These are phyloP conservation scores for Forsythia suspensa DNA, from an alignment of 257 asterid genomes.

Conservation along the genomic window DNA sequence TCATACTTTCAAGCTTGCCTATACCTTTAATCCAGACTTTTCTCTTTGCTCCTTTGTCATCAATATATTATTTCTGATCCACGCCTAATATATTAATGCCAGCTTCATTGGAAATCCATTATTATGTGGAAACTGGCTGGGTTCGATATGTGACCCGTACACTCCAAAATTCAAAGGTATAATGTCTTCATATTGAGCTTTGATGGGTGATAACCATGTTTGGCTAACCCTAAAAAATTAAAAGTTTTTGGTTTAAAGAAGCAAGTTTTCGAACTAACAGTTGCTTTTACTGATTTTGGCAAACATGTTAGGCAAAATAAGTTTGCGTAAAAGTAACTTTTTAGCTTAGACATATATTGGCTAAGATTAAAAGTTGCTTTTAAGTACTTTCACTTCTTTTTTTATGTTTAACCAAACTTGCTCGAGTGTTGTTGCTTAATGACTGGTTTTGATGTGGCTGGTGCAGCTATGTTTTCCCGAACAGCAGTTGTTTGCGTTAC, in stretches of 20 bases:
- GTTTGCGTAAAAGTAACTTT: too few relatives aligned
- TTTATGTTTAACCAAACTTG: too few relatives aligned
- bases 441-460: background rate
- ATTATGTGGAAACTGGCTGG: conserved; percentile 87
- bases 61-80: conserved; percentile 5
- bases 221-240: too few relatives aligned
- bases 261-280: too few relatives aligned
- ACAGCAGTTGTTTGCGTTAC: conserved; percentile 61
- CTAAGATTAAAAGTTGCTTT: background rate
- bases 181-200: background rate
- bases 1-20: background rate
- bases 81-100: conserved; percentile 17
- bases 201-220: too few relatives aligned
- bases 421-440: background rate
- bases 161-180: conserved; percentile 66
- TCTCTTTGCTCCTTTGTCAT: background rate
- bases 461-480: conserved; percentile 67
- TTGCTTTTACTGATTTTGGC: too few relatives aligned
- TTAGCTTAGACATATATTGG: background rate
- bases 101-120: conserved; percentile 85
- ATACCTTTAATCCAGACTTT: background rate
- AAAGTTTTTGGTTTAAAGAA: too few relatives aligned
- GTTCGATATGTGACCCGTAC: conserved; percentile 75
- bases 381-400: background rate
- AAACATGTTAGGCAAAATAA: too few relatives aligned